These are phyloP conservation scores for Trichophyton simii DNA, from an alignment of 2,329 filamentous ascomycete species.

Conservation along the genomic window DNA sequence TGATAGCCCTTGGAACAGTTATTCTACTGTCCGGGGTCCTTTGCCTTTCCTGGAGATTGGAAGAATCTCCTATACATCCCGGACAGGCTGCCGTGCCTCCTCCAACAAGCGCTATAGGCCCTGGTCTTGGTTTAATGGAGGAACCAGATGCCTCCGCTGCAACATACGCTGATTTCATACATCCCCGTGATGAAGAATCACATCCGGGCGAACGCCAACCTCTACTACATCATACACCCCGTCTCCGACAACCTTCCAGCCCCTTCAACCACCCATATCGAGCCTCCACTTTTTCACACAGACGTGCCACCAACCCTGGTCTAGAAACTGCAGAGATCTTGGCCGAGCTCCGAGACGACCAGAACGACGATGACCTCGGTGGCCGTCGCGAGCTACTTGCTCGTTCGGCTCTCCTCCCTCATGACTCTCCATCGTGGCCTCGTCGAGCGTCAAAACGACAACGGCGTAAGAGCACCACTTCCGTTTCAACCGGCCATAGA, in stretches of 20 bases:
- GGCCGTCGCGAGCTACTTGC: slow-evolving; percentile 13
- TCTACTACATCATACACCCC: slow-evolving; percentile 24
- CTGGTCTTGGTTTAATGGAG: slow-evolving; percentile 71
- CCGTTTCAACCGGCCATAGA: background rate
- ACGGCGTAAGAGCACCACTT: slow-evolving; percentile 10
- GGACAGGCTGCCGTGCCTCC: slow-evolving; percentile 30
- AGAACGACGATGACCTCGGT: slow-evolving; percentile 27
- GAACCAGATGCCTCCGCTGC: slow-evolving; percentile 24
- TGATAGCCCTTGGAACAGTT: slow-evolving; percentile 71
- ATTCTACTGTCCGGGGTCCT: slow-evolving; percentile 80
- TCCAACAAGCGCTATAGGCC: slow-evolving; percentile 55
- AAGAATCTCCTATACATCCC: slow-evolving; percentile 40
- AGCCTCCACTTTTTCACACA: slow-evolving; percentile 25
- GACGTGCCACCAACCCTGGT: slow-evolving; percentile 41
- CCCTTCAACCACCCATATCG: slow-evolving; percentile 18
- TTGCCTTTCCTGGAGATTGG: slow-evolving; percentile 84
- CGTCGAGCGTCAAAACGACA: slow-evolving; percentile 12
- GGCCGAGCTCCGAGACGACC: slow-evolving; percentile 72
- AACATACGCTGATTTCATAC: slow-evolving; percentile 15
- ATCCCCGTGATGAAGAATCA: slow-evolving; percentile 30
- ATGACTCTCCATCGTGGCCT: slow-evolving; percentile 7
- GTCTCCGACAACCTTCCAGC: slow-evolving; percentile 18
- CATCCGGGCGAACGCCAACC: slow-evolving; percentile 28
- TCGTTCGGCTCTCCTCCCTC: slow-evolving; percentile 1
- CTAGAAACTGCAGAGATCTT: slow-evolving; percentile 69